Conservation (phyloP, 768 basidiomycete species). For the Mycena sanguinolenta region DNA sequence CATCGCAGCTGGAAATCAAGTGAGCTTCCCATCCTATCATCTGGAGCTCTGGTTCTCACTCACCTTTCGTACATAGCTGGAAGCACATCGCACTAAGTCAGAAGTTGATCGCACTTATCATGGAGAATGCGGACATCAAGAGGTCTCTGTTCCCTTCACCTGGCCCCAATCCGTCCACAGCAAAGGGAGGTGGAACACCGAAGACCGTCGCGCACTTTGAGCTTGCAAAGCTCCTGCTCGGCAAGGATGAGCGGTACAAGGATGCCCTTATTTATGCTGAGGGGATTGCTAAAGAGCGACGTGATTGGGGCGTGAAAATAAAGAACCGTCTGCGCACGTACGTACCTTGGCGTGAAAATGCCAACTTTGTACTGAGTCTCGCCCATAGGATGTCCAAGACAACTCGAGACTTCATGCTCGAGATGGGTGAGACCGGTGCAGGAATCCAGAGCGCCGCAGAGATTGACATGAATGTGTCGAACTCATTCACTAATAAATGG, state of each 20-base stretch:
- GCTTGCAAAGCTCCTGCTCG: not conserved
- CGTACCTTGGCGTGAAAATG: not conserved
- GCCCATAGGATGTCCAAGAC: slow-evolving; percentile 8
- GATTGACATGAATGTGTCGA: not conserved
- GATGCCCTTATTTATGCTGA: no score
- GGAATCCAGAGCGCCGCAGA: not conserved
- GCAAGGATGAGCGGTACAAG: not conserved
- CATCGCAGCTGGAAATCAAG: no score
- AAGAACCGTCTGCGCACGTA: slow-evolving; percentile 8
- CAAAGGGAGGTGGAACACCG: slow-evolving; percentile 10
- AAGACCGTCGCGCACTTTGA: slow-evolving; percentile 3
- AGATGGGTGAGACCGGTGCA: slow-evolving; percentile 11
- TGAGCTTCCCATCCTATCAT: no score
- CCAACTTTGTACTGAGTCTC: not conserved
- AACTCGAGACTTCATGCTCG: not conserved
- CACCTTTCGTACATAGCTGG: no score
- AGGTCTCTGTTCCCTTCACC: not conserved
- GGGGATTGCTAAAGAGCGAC: no score
- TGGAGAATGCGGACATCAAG: not conserved
- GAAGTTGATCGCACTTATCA: not conserved
- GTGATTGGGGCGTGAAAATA: not conserved
- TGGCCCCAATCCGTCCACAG: slow-evolving; percentile 14
- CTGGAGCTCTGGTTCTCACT: no score
- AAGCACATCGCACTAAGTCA: no score
- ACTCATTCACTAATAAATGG: slow-evolving; percentile 2